Evolutionary conservation across 805 yeast species (phyloP).

Genomic region (Ogataea ramenticola): DNA sequence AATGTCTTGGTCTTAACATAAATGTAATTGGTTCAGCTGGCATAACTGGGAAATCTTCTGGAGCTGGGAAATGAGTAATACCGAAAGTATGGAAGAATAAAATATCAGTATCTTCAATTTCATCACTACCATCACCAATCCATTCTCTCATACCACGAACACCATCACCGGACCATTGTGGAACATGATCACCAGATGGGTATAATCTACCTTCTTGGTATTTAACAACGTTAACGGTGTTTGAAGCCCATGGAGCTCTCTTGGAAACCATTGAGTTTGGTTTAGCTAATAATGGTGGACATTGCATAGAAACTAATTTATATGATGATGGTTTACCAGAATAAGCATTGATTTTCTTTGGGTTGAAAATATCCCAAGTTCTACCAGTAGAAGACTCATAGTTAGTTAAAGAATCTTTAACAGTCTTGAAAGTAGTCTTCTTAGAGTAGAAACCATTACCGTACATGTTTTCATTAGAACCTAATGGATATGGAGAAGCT

Average conservation of each 20-base stretch:
- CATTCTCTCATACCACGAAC: slow-evolving; percentile 58
- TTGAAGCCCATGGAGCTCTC: slow-evolving; percentile 78
- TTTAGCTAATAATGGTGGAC: slow-evolving; percentile 67
- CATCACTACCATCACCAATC: slow-evolving; percentile 55
- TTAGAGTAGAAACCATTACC: slow-evolving; percentile 72
- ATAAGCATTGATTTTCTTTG: slow-evolving; percentile 55
- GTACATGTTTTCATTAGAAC: slow-evolving; percentile 63
- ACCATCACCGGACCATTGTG: slow-evolving; percentile 70
- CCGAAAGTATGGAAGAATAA: slow-evolving; percentile 79
- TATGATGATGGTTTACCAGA: slow-evolving; percentile 72
- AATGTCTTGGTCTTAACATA: slow-evolving; percentile 70
- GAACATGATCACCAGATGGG: slow-evolving; percentile 76
- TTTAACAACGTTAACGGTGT: slow-evolving; percentile 62
- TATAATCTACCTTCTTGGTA: slow-evolving; percentile 66
- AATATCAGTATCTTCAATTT: slow-evolving; percentile 61
- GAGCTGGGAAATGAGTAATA: slow-evolving; percentile 80
- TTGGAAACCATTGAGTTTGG: slow-evolving; percentile 68
- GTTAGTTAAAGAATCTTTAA: slow-evolving; percentile 56
- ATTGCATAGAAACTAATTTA: slow-evolving; percentile 69
- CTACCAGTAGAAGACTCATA: slow-evolving; percentile 57
- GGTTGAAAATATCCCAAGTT: slow-evolving; percentile 75
- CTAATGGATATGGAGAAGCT: slow-evolving; percentile 51
- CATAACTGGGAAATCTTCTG: slow-evolving; percentile 87
- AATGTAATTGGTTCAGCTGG: slow-evolving; percentile 78
- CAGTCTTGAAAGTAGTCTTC: slow-evolving; percentile 61